A percentile compares a stretch with the other conserved stretches of the same genome.
phyloP scores from a whole-genome alignment of 495 filamentous ascomycete genomes.

The Copromyces sp. region DNA sequence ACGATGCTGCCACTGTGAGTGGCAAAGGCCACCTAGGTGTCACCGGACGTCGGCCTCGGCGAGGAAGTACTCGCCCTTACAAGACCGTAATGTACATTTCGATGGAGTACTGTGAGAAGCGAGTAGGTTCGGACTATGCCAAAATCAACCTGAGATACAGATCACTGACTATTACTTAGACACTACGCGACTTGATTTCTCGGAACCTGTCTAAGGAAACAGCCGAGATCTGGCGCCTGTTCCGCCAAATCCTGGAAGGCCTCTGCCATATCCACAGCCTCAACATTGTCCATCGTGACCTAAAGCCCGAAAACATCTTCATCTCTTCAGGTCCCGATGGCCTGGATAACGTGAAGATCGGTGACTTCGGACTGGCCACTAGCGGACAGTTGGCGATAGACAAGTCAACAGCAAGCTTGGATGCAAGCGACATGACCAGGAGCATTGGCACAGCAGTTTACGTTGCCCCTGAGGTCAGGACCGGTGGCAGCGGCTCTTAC shows the following conservation, averaged over 20 bases:
- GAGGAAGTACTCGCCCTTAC: constrained; percentile 25
- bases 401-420: constrained; percentile 51
- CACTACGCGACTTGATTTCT: constrained; percentile 80
- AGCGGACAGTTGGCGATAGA: constrained; percentile 62
- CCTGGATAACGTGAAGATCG: constrained; percentile 81
- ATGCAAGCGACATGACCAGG: constrained; percentile 52
- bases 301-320: constrained; percentile 98
- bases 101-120: constrained; percentile 97
- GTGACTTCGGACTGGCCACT: constrained; percentile 92
- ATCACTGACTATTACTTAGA: constrained; percentile 34
- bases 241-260: constrained; percentile 86
- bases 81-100: constrained; percentile 40
- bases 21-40: constrained; percentile 9
- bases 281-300: constrained; percentile 89
- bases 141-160: not conserved
- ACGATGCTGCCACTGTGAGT: constrained; percentile 12
- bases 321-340: constrained; percentile 56
- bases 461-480: constrained; percentile 82
- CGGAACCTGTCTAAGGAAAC: constrained; percentile 60
- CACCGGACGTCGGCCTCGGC: constrained; percentile 12
- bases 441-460: constrained; percentile 94
- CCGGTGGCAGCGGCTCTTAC: constrained; percentile 62
- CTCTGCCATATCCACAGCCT: constrained; percentile 81
- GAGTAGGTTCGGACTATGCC: constrained; percentile 40
- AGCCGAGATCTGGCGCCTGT: constrained; percentile 78